phyloP scores from a whole-genome alignment of 1,284 basidiomycete genomes.

The Ustilago esculenta region DNA sequence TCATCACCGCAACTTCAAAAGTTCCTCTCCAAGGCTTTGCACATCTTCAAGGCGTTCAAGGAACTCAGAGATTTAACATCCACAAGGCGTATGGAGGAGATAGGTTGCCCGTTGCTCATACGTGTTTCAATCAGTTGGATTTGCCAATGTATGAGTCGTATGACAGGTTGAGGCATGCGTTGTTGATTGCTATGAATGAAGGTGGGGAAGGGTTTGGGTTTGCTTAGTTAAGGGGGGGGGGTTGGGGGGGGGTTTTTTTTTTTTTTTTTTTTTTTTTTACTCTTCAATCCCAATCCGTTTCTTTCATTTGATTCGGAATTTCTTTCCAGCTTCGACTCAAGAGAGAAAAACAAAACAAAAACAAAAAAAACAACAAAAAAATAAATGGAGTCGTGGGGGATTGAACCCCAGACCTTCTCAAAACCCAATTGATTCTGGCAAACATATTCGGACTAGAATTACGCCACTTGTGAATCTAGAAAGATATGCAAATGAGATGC shows the following conservation, averaged over 20 bases:
- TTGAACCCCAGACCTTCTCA: constrained; percentile 49
- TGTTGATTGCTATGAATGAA: constrained; percentile 64
- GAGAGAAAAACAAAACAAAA: constrained; percentile 5
- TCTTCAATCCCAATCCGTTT: too few species aligned
- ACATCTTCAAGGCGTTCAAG: constrained; percentile 91
- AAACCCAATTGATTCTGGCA: constrained; percentile 7
- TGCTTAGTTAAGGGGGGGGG: constrained; percentile 29
- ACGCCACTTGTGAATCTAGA: too few species aligned
- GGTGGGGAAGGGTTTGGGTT: constrained; percentile 67
- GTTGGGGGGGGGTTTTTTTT: too few species aligned
- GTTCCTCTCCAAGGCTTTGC: constrained; percentile 93
- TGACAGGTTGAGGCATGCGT: constrained; percentile 51
- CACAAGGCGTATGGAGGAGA: constrained; percentile 91
- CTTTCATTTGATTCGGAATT: too few species aligned
- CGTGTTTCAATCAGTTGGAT: constrained; percentile 73
- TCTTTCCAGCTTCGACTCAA: too few species aligned
- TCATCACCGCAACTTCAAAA: constrained; percentile 89
- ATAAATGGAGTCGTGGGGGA: constrained; percentile 33
- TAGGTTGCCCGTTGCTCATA: constrained; percentile 87
- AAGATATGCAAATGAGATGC: constrained; percentile 43
- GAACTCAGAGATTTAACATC: constrained; percentile 94
- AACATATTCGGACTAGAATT: too few species aligned
- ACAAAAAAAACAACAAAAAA: constrained; percentile 11
- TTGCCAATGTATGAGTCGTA: constrained; percentile 66
- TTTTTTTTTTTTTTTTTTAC: too few species aligned